Conservation (phyloP, 305 asterid genomes). For the Fraxinus ornus region DNA sequence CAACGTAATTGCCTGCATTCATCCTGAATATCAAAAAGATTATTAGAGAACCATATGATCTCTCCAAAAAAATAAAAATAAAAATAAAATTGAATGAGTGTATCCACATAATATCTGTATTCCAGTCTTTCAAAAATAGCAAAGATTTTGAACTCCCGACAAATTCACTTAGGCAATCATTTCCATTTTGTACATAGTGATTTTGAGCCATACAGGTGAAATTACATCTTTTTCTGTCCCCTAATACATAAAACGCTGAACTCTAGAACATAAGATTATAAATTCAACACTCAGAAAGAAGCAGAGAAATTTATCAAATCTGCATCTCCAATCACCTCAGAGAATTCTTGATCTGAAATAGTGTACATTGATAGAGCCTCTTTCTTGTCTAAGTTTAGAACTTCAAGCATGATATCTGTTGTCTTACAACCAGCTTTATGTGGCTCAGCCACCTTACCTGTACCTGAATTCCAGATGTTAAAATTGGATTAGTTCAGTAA, state of each 20-base stretch:
- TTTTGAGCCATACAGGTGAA: neutral
- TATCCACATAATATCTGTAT: neutral
- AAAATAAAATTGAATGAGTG: neutral
- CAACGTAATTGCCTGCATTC: slow-evolving; percentile 80
- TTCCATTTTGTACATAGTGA: neutral
- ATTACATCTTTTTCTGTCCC: neutral
- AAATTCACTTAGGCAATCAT: neutral
- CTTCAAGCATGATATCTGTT: slow-evolving; percentile 75
- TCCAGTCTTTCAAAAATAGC: neutral
- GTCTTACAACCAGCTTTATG: slow-evolving; percentile 70
- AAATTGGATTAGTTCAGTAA: slow-evolving; percentile 13
- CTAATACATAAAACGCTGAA: slow-evolving; percentile 11
- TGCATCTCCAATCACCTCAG: slow-evolving; percentile 59
- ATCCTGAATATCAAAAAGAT: slow-evolving; percentile 47
- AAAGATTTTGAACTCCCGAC: neutral
- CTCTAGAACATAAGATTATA: neutral
- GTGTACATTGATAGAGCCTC: slow-evolving; percentile 68
- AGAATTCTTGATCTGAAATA: slow-evolving; percentile 77
- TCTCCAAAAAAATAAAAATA: neutral
- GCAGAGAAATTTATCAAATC: slow-evolving; percentile 6
- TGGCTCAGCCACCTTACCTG: slow-evolving; percentile 59
- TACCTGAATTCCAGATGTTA: slow-evolving; percentile 46
- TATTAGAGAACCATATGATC: slow-evolving; percentile 7
- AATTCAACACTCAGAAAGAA: slow-evolving; percentile 14
- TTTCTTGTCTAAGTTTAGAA: slow-evolving; percentile 72